Conservation (phyloP, 768 basidiomycete genomes). For the Amanita subjunquillea region DNA sequence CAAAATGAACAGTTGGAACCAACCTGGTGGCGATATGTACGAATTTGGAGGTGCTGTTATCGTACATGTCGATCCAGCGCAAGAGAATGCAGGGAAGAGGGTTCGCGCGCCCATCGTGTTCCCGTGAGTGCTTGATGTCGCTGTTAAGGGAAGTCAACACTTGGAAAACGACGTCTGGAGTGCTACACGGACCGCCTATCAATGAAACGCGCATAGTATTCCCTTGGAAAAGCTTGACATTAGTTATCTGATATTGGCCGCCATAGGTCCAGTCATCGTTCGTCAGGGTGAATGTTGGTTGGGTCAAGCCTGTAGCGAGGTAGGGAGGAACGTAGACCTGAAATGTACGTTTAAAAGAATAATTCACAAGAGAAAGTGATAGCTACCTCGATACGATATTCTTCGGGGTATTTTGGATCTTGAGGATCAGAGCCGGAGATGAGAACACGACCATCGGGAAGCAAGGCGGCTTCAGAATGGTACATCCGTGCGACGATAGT, state of each 20-base stretch:
- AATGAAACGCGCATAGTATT: slow-evolving; percentile 50
- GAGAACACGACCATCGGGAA: slow-evolving; percentile 66
- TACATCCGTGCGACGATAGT: slow-evolving; percentile 72
- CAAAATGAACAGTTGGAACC: slow-evolving; percentile 68
- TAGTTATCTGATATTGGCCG: slow-evolving; percentile 40
- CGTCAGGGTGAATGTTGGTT: slow-evolving; percentile 51
- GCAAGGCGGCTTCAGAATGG: slow-evolving; percentile 65
- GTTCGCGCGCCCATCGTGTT: slow-evolving; percentile 67
- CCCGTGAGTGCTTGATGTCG: slow-evolving; percentile 68
- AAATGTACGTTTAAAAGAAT: slow-evolving; percentile 11
- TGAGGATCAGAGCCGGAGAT: slow-evolving; percentile 72
- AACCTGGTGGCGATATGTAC: slow-evolving; percentile 60
- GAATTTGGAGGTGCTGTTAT: slow-evolving; percentile 71
- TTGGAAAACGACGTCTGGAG: slow-evolving; percentile 1
- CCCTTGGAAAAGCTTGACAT: slow-evolving; percentile 34
- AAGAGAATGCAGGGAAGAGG: slow-evolving; percentile 65
- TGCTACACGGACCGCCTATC: slow-evolving; percentile 40
- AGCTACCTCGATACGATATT: slow-evolving; percentile 53
- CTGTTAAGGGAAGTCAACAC: slow-evolving; percentile 18
- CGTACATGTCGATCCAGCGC: slow-evolving; percentile 59
- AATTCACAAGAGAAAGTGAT: neutral
- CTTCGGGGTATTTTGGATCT: slow-evolving; percentile 52
- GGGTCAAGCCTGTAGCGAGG: slow-evolving; percentile 47
- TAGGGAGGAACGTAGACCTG: slow-evolving; percentile 83
- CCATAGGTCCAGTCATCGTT: slow-evolving; percentile 57